Evolutionary conservation across 1,284 basidiomycete genomes (phyloP).

Genomic region (Meira miltonrushii): DNA sequence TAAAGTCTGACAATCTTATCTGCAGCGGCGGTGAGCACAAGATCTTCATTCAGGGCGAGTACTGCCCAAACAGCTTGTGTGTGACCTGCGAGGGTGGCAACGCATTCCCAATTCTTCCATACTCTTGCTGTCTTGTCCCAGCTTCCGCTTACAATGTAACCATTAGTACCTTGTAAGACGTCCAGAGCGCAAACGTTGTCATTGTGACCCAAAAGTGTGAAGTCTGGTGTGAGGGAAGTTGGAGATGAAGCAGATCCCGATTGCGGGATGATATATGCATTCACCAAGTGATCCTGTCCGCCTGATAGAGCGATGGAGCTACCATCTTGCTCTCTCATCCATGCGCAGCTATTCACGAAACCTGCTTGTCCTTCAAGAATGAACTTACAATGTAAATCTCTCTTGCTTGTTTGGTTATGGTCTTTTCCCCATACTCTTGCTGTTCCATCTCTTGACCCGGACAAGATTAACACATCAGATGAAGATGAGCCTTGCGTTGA

Average conservation of each 20-base stretch:
- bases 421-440: conserved; percentile 23
- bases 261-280: conserved; percentile 34
- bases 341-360: conserved; percentile 45
- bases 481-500: conserved; percentile 8
- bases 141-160: conserved; percentile 77
- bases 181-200: conserved; percentile 86
- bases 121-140: conserved; percentile 90
- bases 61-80: conserved; percentile 93
- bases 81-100: conserved; percentile 76
- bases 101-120: conserved; percentile 70
- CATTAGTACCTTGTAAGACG: conserved; percentile 13
- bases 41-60: conserved; percentile 67
- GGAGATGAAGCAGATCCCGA: conserved; percentile 16
- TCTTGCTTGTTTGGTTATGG: neutral
- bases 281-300: conserved; percentile 46
- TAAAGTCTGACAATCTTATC: conserved; percentile 91
- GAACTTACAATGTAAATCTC: conserved; percentile 10
- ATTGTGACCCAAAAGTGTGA: conserved; percentile 64
- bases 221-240: conserved; percentile 16
- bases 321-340: conserved; percentile 16
- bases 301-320: conserved; percentile 31
- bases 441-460: conserved; percentile 32
- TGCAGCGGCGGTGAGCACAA: conserved; percentile 81
- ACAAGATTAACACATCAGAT: conserved; percentile 36
- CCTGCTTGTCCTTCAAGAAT: conserved; percentile 37